These are phyloP conservation scores for Backusella liffmaniae DNA, from an alignment of 192 early-diverging fungal species.

Conservation along the genomic window DNA sequence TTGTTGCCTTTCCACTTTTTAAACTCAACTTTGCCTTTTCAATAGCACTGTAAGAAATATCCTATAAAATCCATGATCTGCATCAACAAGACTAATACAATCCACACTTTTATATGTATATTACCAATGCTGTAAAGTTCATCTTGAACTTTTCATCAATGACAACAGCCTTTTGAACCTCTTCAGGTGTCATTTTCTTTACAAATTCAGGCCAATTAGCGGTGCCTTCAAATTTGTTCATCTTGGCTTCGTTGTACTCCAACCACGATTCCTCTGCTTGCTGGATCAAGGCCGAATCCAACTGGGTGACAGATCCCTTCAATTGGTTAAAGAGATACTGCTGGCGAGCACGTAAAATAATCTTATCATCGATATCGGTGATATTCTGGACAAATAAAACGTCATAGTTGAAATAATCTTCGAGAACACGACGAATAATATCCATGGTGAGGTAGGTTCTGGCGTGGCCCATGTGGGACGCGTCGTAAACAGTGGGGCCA, in stretches of 20 bases:
- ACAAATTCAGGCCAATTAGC: conserved; percentile 60
- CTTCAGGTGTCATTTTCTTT: conserved; percentile 47
- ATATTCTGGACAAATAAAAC: conserved; percentile 96
- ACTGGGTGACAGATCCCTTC: conserved; percentile 32
- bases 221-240: conserved; percentile 55
- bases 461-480: conserved; percentile 95
- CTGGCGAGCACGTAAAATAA: conserved; percentile 89
- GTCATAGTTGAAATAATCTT: conserved; percentile 95
- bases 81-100: too few species aligned
- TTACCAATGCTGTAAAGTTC: conserved; percentile 68
- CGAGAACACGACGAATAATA: conserved; percentile 89
- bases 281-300: conserved; percentile 51
- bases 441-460: conserved; percentile 91
- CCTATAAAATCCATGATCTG: conserved; percentile 19
- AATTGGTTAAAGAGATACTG: conserved; percentile 71
- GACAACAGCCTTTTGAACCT: conserved; percentile 35
- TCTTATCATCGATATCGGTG: conserved; percentile 99
- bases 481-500: conserved; percentile 98
- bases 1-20: conserved; percentile 39
- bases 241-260: conserved; percentile 58
- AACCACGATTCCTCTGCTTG: conserved; percentile 62
- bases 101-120: neutral
- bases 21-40: conserved; percentile 45
- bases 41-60: conserved; percentile 39
- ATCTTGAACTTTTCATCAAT: conserved; percentile 70